phyloP scores from a whole-genome alignment of 2,329 filamentous ascomycete genomes.

The Calonectria crousiana region DNA sequence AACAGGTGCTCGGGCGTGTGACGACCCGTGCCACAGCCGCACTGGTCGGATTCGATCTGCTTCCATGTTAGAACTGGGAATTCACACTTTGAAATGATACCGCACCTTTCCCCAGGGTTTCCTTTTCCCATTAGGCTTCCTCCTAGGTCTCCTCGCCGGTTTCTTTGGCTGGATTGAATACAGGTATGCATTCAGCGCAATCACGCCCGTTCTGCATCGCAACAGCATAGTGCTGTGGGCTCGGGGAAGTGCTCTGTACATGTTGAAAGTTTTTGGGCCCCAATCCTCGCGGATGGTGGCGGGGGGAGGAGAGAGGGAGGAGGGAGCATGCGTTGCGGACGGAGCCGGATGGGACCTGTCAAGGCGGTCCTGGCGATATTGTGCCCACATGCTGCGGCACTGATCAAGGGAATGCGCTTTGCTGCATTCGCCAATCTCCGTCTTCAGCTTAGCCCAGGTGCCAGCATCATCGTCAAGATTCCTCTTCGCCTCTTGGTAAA shows the following conservation, averaged over 20 bases:
- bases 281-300: not conserved
- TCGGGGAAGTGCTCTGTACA: not conserved
- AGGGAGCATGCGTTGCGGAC: too few relatives aligned
- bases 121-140: not conserved
- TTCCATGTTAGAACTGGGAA: not conserved
- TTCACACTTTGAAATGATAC: not conserved
- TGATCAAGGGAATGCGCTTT: not conserved
- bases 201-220: not conserved
- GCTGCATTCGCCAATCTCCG: not conserved
- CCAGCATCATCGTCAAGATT: not conserved
- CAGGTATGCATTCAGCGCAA: not conserved
- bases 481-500: not conserved
- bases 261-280: not conserved
- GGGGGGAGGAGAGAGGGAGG: too few relatives aligned
- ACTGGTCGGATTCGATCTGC: not conserved
- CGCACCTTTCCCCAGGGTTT: not conserved
- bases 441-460: not conserved
- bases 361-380: not conserved
- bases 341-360: not conserved
- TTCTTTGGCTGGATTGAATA: not conserved
- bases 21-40: not conserved
- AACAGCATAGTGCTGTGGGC: not conserved
- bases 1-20: not conserved
- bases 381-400: not conserved
- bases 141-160: not conserved